Evolutionary conservation across 176 grass and related monocot genomes (phyloP), one percentile per base, ranked within the genome.

Genomic region (Dendrocalamus sinicus): DNA sequence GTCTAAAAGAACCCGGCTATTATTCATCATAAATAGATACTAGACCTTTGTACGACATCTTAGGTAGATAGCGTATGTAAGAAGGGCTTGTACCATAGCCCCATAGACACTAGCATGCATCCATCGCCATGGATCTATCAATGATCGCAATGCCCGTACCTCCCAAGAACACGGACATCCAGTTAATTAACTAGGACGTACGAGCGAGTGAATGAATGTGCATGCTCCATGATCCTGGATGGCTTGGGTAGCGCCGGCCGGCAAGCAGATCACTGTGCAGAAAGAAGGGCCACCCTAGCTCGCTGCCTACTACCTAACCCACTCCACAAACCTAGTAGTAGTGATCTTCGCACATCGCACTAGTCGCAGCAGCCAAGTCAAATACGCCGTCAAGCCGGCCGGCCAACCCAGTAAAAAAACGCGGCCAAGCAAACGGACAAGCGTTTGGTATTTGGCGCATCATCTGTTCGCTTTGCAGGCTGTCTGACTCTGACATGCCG

Each of bases 361-460:
- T 61, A 72, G 46, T 28, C 61, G 67, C 80, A 9, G 77, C 9
- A 5, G 53, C 68, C 65, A 26, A n/a, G 83, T 39, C 73, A 70
- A 30, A 74, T 14, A 17, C 5, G 26, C 41, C 48, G 22, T 41
- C 35, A n/a, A 12, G 67, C 24, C 30, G 43, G 46, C 6, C 71
- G 30, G 22, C 32, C 15, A 12, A 5, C 58, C 2, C 59, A 0
- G 46, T n/a, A 23, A 51, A 51, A 55, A 57, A 70, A 41, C 69
- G 52, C 8, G n/a, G 1, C 5, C 60, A 54, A 8, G 61, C 60
- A 30, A 67, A 76, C 20, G n/a, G 72, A 76, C 70, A 84, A 67
- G 15, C 2, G 71, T 22, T 5, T 12, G 24, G 47, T 37, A 28
- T 15, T 40, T 70, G 79, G 82, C 46, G 1, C 51, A 3, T 76